A percentile compares a stretch with the other conserved stretches of the same genome.
Conservation (phyloP, 2,329 filamentous ascomycete genomes). For the Calonectria crousiana region DNA sequence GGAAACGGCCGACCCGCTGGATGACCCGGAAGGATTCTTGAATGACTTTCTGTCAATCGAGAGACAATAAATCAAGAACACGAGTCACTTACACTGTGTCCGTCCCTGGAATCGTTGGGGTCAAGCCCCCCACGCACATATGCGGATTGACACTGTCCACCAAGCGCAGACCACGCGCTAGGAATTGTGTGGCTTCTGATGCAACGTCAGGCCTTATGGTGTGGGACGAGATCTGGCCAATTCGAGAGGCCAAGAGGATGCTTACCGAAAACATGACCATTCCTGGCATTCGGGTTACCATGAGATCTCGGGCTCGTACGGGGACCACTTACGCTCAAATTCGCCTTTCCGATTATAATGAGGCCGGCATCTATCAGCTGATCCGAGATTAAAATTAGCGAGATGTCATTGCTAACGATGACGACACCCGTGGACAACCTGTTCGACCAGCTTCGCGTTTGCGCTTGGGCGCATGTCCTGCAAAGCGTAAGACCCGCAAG, state of each 20-base stretch:
- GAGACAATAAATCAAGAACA: background rate
- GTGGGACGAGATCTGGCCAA: background rate
- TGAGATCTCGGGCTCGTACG: background rate
- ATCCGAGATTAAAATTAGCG: background rate
- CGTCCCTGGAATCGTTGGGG: background rate
- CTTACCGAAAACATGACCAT: background rate
- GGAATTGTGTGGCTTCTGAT: background rate
- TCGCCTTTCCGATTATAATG: background rate
- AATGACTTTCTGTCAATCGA: background rate
- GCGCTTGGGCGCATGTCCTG: background rate
- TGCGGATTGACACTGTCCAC: background rate
- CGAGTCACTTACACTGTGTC: background rate
- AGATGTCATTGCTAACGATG: background rate
- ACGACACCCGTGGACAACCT: background rate
- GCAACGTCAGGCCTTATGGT: background rate
- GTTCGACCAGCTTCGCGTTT: background rate
- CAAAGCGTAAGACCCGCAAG: background rate
- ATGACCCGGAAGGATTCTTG: background rate
- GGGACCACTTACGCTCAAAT: background rate
- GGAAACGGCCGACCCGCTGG: background rate
- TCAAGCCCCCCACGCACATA: background rate
- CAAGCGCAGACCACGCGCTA: background rate
- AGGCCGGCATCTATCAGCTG: background rate
- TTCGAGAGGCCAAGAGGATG: background rate
- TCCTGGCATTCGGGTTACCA: background rate